phyloP scores from a whole-genome alignment of 176 grass and related monocot genomes.

The Triticum dicoccoides region DNA sequence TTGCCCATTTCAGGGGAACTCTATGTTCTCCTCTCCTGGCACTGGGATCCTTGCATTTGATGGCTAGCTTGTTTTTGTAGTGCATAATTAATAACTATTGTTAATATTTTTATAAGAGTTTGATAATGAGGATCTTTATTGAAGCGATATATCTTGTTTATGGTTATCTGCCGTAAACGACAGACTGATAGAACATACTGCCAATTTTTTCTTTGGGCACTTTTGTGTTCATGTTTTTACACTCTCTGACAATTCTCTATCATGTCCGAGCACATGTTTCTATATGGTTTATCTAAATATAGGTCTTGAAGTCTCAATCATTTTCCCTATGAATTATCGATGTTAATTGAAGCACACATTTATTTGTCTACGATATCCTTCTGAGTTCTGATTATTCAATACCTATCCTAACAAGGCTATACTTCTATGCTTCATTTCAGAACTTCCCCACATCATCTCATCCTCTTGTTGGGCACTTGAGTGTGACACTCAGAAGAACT shows the following conservation, averaged over 20 bases:
- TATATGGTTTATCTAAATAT: background rate
- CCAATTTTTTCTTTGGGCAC: background rate
- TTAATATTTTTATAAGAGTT: background rate
- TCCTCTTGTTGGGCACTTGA: slow-evolving; percentile 79
- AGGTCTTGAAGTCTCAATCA: background rate
- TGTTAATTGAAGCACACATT: background rate
- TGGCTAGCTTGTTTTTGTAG: background rate
- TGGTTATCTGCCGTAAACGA: background rate
- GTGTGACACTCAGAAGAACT: slow-evolving; percentile 55
- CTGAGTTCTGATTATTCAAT: background rate
- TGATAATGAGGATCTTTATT: background rate
- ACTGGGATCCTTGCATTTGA: background rate
- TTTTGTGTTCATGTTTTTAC: slow-evolving; percentile 14
- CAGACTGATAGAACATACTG: background rate
- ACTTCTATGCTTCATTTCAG: slow-evolving; percentile 28
- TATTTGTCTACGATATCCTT: slow-evolving; percentile 4
- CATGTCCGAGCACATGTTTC: background rate
- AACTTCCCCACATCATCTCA: slow-evolving; percentile 78
- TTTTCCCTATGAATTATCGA: background rate
- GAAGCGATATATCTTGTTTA: background rate
- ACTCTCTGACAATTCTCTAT: background rate
- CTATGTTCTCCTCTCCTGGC: background rate
- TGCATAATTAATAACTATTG: slow-evolving; percentile 1
- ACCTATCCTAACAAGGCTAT: slow-evolving; percentile 30
- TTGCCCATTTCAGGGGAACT: background rate